Evolutionary conservation across 163 green algal genomes (phyloP).

Genomic region (Coccomyxa subellipsoidea): DNA sequence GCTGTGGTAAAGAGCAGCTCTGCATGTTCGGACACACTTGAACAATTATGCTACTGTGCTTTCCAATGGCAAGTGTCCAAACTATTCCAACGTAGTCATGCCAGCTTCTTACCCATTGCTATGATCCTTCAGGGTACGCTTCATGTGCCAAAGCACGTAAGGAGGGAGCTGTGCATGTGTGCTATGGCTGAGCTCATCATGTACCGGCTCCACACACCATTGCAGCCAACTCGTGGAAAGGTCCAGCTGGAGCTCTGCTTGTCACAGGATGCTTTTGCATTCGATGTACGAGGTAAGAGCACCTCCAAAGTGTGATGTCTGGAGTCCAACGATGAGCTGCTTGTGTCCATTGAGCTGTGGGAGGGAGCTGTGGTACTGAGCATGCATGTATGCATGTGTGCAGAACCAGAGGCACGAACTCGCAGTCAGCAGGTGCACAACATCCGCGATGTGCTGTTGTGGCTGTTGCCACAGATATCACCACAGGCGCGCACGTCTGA

Average conservation of each 20-base stretch:
- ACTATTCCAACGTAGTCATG: not conserved
- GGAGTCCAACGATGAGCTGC: not conserved
- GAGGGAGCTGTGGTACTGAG: no score
- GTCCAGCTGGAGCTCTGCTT: not conserved
- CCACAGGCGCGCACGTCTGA: not conserved
- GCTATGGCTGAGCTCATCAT: not conserved
- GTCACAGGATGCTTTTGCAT: not conserved
- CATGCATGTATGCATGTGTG: no score
- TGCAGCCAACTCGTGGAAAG: not conserved
- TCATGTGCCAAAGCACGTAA: not conserved
- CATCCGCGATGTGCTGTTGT: slow-evolving; percentile 22
- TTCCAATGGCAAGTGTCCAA: not conserved
- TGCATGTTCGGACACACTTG: no score
- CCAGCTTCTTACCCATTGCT: not conserved
- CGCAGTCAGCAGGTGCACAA: slow-evolving; percentile 8
- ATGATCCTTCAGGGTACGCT: not conserved
- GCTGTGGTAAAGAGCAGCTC: not conserved
- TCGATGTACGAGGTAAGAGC: not conserved
- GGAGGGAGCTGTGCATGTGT: not conserved
- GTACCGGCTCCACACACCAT: not conserved
- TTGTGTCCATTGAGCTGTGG: no score
- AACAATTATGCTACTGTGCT: not conserved
- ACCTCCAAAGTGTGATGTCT: not conserved
- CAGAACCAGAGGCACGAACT: not conserved
- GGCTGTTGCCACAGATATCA: slow-evolving; percentile 30